Evolutionary conservation across 192 early-diverging fungal species (phyloP), one percentile per base, ranked within the genome.

Genomic region (Chytriomyces hyalinus): DNA sequence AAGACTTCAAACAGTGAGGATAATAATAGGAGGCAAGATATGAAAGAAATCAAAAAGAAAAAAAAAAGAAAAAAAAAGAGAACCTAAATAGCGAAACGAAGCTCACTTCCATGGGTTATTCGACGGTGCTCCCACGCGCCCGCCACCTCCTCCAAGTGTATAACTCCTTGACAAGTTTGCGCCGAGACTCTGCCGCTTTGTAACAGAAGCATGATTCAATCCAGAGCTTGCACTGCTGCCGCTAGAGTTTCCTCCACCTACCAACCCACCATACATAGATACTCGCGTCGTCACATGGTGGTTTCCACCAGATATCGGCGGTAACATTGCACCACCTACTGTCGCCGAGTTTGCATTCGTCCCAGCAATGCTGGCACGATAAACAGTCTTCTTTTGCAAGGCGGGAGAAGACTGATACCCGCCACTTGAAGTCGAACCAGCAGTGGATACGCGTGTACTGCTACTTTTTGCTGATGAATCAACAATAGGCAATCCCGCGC

Each of bases 101-200:
- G 36, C 4, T 63, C 46, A 73, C 60, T 63, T 61, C 71, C 71
- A 73, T 43, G 71, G 71, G 62, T 10, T 10, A 15, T 24, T 24
- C 49, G 49, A 36, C 15, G 57, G 69, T 2, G 71, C 61, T 4
- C 22, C 73, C 20, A 64, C 61, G 0, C 64, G 22, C 2, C 73
- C 64, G 17, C 73, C 26, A 17, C 68, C 48, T 7, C 47, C 66
- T 10, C 73, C 73, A n/a, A 57, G n/a, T 22, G 73, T 75, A 53
- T 51, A 75, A 75, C 73, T 75, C 1, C 73, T 11, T 28, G 73
- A 65, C 22, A 75, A 65, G 50, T 75, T 75, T 17, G 73, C 73
- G 5, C 73, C 73, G n/a, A 65, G n/a, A 17, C 51, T 28, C 13
- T 65, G 73, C 62, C 61, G 61, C 64, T 75, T 75, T 1, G 24